Percentiles rank a stretch among this genome's conserved stretches.
Conservation (phyloP, 768 basidiomycete genomes). For the Suillus alpinus region DNA sequence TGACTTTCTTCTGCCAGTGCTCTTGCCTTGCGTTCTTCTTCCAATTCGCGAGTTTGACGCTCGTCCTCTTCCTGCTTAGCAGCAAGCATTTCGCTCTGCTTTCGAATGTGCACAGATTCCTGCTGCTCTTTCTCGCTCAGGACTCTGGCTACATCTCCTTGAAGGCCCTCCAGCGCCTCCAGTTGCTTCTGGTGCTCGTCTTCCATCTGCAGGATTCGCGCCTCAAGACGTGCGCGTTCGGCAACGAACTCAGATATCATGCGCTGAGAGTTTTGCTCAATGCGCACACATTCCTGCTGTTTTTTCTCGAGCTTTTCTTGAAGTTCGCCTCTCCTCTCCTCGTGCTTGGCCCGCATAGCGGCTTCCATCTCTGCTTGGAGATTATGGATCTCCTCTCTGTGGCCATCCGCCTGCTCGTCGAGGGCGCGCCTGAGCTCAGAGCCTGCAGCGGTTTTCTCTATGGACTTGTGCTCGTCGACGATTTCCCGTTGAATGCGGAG, state of each 20-base stretch:
- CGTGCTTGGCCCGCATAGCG: constrained; percentile 42
- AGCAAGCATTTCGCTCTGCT: constrained; percentile 25
- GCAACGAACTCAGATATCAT: constrained; percentile 37
- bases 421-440: constrained; percentile 49
- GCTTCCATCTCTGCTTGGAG: constrained; percentile 48
- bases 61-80: constrained; percentile 27
- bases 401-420: constrained; percentile 42
- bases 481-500: constrained; percentile 56
- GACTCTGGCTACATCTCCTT: constrained; percentile 24
- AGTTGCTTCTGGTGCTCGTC: constrained; percentile 16
- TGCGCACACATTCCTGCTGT: constrained; percentile 40
- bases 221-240: constrained; percentile 34
- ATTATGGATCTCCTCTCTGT: constrained; percentile 45
- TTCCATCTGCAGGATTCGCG: constrained; percentile 27
- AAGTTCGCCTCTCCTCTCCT: constrained; percentile 43
- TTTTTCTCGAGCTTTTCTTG: constrained; percentile 42
- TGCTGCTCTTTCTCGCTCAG: constrained; percentile 26
- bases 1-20: constrained; percentile 25
- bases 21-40: constrained; percentile 28
- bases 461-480: constrained; percentile 44
- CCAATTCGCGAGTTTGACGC: constrained; percentile 23
- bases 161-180: constrained; percentile 20
- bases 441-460: constrained; percentile 53
- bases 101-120: constrained; percentile 25
- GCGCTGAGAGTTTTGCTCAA: constrained; percentile 37